These are phyloP conservation scores for Posidonia australis DNA, from an alignment of 106 monocot genomes.

Conservation along the genomic window DNA sequence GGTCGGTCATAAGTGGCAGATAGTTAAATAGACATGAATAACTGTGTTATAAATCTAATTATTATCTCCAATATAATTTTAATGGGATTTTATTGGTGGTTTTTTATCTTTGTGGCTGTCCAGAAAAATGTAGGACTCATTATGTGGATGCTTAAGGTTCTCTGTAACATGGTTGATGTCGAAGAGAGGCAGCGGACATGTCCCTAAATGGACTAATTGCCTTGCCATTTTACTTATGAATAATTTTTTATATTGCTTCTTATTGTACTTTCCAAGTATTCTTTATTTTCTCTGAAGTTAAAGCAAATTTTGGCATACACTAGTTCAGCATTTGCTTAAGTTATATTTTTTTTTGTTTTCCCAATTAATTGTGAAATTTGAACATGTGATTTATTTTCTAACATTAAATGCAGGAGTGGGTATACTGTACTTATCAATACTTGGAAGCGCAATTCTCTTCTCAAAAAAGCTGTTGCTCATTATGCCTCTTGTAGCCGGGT, in stretches of 20 bases:
- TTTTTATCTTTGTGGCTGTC: too few species aligned
- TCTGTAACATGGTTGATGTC: too few species aligned
- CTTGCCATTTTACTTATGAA: too few species aligned
- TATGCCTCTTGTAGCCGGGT: constrained; percentile 43
- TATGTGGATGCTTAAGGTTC: too few species aligned
- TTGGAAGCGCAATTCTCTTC: constrained; percentile 55
- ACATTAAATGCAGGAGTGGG: constrained; percentile 17
- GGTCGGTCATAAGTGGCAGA: too few species aligned
- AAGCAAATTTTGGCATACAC: not conserved
- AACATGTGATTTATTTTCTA: not conserved
- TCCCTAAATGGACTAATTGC: too few species aligned
- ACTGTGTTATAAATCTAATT: too few species aligned
- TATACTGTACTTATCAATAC: constrained; percentile 70
- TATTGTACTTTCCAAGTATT: not conserved
- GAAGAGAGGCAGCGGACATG: too few species aligned
- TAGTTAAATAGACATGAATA: too few species aligned
- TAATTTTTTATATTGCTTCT: not conserved
- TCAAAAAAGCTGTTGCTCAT: constrained; percentile 51
- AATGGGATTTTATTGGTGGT: too few species aligned
- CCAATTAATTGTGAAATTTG: not conserved
- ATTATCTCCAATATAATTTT: too few species aligned
- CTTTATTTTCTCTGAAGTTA: not conserved
- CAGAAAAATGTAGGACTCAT: not conserved
- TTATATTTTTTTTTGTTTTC: not conserved
- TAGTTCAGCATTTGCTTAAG: too few species aligned